Base-by-base conservation (phyloP, 352 stramenopile species). In the Phytophthora quininea region DNA sequence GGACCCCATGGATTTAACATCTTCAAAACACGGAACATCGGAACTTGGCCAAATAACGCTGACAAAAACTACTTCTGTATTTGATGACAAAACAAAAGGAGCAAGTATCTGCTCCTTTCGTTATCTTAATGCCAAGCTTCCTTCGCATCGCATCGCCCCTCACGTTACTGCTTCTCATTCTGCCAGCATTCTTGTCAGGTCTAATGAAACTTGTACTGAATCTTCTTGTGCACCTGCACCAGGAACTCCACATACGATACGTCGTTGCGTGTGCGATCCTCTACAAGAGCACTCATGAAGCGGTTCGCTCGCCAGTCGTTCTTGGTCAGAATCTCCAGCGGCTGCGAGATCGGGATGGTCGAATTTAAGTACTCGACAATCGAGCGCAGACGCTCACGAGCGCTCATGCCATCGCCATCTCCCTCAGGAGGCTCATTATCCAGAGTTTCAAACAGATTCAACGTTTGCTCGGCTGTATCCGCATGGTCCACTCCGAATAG, bases 171-270 rank as follows among this genome's bases (percentile, higher is more conserved):
- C n/a, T 47, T 27, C 43, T 67, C 46, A 53, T 54, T 24, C 40
- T 43, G 35, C 53, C 46, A 59, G 53, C 40, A 32, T 38, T 63
- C 19, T 52, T 49, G 43, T 52, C 55, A 46, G 27, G 59, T 79
- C 77, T 91, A 91, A 68, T 92, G 88, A 73, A 96, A 93, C 75
- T 94, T 95, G 66, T 93, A 88, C 77, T 96, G 89, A 77, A 97
- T 96, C 78, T 96, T 92, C 73, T 95, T 96, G 79, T 97, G 90
- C 55, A 96, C 82, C 60, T 95, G 83, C 46, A 93, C 89, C 40
- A 97, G 71, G 71, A 96, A 96, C 74, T 97, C 90, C 30, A 96
- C 89, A 64, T 97, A 97, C 54, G 87, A 95, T 37, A 93, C 81
- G 62, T 95, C 88, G 69, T 94, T 93, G 33, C 80, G 82, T 49